Base-by-base conservation (phyloP, 306 rosid genomes). In the Sophora flavescens region DNA sequence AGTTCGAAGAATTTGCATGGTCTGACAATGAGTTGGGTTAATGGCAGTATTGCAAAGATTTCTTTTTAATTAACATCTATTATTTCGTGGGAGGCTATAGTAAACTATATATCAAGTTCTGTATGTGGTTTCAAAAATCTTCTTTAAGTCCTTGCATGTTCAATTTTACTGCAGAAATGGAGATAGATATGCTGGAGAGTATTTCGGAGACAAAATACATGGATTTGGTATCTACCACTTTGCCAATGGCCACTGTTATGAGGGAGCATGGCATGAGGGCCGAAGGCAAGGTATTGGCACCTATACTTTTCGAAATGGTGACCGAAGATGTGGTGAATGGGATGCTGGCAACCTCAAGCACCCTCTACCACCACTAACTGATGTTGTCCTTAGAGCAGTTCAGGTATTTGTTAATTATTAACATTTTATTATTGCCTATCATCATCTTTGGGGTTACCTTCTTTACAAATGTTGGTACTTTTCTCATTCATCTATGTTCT, bases 191-290 rank as follows among this genome's bases (percentile, higher is more conserved):
- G 97, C 97, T 7, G 99, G 99, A 28, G 99, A 96, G 85, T 96
- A 96, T 81, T 96, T 96, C 65, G 99, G 98, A 15, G 99, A 96
- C 88, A 96, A 88, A 81, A 89, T 96, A 68, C 99, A 96, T 80
- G 99, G 98, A 81, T 96, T 96, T 76, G 99, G 99, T 6, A 86
- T 91, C n/a, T 96, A 96, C 78, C 93, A 91, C 74, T 96, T 96
- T 81, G 96, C 93, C 14, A 92, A 96, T 56, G 97, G 97, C 12
- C 99, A 96, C 80, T 91, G 96, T 56, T 96, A 96, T 2, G 99
- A 92, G 68, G 99, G 99, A 3, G 93, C 98, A 3, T 96, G 99
- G 99, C 98, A 96, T 36, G 99, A 96, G 67, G 98, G 99, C 14
- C 88, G 93, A 0, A 89, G 91, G 78, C 99, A 92, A 82, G 99